A percentile compares a stretch with the other conserved stretches of the same genome.
These are phyloP conservation scores for Acer yangbiense DNA, from an alignment of 345 rosid genomes.

Conservation along the genomic window DNA sequence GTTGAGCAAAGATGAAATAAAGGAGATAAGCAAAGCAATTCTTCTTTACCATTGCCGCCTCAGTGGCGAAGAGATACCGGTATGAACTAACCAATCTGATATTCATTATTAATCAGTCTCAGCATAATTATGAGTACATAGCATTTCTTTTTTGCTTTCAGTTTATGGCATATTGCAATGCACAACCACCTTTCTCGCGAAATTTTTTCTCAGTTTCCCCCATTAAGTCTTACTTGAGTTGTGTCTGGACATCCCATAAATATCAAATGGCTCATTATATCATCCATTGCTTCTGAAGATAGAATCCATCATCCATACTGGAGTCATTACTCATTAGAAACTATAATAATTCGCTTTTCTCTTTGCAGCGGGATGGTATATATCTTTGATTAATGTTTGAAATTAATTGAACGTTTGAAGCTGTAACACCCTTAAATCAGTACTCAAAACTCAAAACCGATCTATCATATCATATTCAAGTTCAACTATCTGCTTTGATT, in stretches of 20 bases:
- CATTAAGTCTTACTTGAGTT: background rate
- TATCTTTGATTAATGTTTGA: background rate
- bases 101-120: background rate
- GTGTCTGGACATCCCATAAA: background rate
- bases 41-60: conserved; percentile 40
- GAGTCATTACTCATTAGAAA: no score
- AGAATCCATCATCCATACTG: background rate
- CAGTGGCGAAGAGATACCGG: conserved; percentile 33
- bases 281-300: background rate
- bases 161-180: no score
- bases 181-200: background rate
- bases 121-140: background rate
- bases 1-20: conserved; percentile 30
- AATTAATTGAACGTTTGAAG: background rate
- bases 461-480: background rate
- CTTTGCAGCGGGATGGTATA: no score
- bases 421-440: background rate
- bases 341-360: no score
- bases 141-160: background rate
- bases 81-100: conserved; percentile 15
- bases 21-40: conserved; percentile 36
- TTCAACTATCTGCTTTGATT: background rate
- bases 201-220: background rate
- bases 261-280: background rate
- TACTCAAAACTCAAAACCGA: background rate